These are phyloP conservation scores for Avena atlantica DNA, from an alignment of 176 grass and related monocot species.

Conservation along the genomic window DNA sequence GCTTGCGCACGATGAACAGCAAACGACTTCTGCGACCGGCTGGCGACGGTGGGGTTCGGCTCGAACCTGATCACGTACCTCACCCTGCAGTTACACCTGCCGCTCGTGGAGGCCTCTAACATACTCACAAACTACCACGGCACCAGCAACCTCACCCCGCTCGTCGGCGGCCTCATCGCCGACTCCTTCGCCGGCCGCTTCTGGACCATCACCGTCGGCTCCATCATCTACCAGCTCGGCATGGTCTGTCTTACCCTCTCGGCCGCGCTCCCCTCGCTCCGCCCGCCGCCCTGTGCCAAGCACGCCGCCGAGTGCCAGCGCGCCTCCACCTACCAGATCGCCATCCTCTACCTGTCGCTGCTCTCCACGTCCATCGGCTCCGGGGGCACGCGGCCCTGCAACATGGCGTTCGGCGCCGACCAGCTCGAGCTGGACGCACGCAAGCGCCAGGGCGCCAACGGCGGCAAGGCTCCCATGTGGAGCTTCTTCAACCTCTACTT, in stretches of 20 bases:
- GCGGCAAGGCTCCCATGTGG: slow-evolving; percentile 46
- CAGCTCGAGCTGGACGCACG: slow-evolving; percentile 60
- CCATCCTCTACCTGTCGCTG: slow-evolving; percentile 69
- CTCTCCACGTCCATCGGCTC: slow-evolving; percentile 71
- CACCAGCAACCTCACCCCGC: slow-evolving; percentile 67
- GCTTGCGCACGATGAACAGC: slow-evolving; percentile 40
- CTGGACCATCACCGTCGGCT: slow-evolving; percentile 75
- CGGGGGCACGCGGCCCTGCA: slow-evolving; percentile 77
- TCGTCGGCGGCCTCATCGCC: slow-evolving; percentile 79
- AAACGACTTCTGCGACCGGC: slow-evolving; percentile 75
- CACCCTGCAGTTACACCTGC: slow-evolving; percentile 74
- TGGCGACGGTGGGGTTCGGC: slow-evolving; percentile 65
- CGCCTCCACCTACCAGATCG: slow-evolving; percentile 56
- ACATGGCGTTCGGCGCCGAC: slow-evolving; percentile 80
- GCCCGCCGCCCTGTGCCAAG: slow-evolving; percentile 46
- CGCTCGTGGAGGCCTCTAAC: slow-evolving; percentile 83
- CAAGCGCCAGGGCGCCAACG: neutral
- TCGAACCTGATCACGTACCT: slow-evolving; percentile 91
- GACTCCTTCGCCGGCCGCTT: slow-evolving; percentile 90
- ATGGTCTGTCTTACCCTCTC: slow-evolving; percentile 84
- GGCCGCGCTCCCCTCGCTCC: slow-evolving; percentile 59
- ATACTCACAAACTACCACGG: slow-evolving; percentile 68
- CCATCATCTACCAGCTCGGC: slow-evolving; percentile 84
- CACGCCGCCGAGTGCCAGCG: slow-evolving; percentile 51
- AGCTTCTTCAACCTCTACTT: slow-evolving; percentile 80